Evolutionary conservation across 257 asterid species (phyloP), one percentile per base, ranked within the genome.

Genomic region (Echium plantagineum): DNA sequence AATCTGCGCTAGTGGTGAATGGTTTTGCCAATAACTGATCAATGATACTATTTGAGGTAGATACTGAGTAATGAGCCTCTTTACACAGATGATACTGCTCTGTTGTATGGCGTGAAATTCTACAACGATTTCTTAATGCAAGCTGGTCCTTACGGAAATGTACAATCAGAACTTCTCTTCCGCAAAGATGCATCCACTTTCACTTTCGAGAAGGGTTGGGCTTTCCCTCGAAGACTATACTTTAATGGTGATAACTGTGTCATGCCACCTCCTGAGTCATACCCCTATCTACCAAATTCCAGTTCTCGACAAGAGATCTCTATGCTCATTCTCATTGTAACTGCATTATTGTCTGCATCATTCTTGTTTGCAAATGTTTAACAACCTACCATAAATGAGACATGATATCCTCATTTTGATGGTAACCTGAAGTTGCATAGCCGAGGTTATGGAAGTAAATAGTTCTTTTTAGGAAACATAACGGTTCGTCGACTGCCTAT

Each of bases 141-240:
- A 71, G 95, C 95, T 0, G 95, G 94, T 65, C 91, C 84, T 55
- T 65, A 58, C 2, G 97, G 95, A 58, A 84, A 86, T 60, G 94
- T 84, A 65, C 97, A 84, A 77, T 89, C 95, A 3, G 49, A 42
- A 42, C 49, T 42, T 13, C 49, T 42, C 49, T 42, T 42, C 17
- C 49, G 49, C 17, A 42, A 42, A 42, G 49, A 42, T 42, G 49
- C 49, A 42, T 42, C 49, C 49, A 42, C 49, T 42, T 42, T 42
- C 49, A 42, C 16, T 42, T 42, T 42, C 17, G 49, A 42, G 16
- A 42, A 42, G 49, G 49, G 49, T 13, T 42, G 97, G 86, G 79
- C 81, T 89, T 68, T 82, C 86, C 24, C 84, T 89, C 79, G 74
- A 66, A 6, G 86, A 89, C 78, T 95, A 84, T 73, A 71, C 65